Percentiles rank a stretch among this genome's conserved stretches.
Evolutionary conservation across 805 yeast genomes (phyloP).

Genomic region (Kodamaea restingae): DNA sequence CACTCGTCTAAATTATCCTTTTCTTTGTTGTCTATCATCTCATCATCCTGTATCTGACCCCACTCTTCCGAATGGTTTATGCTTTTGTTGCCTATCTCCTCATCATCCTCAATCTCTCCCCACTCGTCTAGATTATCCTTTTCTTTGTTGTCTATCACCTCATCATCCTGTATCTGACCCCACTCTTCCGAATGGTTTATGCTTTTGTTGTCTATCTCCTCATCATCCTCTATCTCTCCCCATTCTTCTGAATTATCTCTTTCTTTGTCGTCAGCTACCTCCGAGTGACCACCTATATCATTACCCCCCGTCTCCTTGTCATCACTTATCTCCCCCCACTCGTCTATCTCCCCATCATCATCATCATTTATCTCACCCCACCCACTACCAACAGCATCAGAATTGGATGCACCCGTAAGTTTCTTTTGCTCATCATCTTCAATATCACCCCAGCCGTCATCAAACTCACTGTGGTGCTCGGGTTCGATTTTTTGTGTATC

Average conservation of each 20-base stretch:
- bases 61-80: not conserved
- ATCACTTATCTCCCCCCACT: constrained; percentile 1
- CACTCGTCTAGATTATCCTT: not conserved
- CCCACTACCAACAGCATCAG: too few species aligned
- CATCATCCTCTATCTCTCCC: not conserved
- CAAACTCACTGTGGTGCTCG: too few species aligned
- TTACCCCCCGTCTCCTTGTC: not conserved
- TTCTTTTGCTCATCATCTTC: too few species aligned
- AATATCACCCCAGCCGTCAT: too few species aligned
- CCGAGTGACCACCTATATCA: not conserved
- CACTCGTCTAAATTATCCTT: not conserved
- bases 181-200: not conserved
- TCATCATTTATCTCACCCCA: too few species aligned
- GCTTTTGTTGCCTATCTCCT: constrained; percentile 1
- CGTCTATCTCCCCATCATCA: not conserved
- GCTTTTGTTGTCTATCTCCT: not conserved
- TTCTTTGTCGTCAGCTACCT: too few species aligned
- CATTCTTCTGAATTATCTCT: not conserved
- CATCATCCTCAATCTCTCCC: constrained; percentile 3
- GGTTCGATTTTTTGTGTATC: not conserved
- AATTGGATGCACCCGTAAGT: too few species aligned
- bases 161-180: not conserved
- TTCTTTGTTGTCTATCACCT: too few species aligned
- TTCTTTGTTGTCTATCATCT: too few species aligned
- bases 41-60: not conserved